phyloP scores from a whole-genome alignment of 352 stramenopile species.

The Pythium utonaiense region DNA sequence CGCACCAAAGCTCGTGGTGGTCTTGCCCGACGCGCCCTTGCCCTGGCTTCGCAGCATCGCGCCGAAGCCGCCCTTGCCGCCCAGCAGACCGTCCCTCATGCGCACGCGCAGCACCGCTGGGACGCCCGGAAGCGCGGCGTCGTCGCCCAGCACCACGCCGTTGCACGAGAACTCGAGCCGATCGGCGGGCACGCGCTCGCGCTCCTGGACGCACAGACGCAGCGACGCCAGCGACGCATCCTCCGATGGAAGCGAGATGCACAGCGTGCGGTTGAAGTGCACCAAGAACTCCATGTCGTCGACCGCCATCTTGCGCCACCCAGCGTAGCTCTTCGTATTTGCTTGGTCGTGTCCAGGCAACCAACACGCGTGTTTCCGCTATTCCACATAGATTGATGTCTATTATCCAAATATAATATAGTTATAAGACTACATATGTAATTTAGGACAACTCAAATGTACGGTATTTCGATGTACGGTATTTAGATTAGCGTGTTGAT shows the following conservation, averaged over 20 bases:
- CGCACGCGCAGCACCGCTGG: slow-evolving; percentile 61
- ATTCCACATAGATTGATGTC: background rate
- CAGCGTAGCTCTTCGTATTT: background rate
- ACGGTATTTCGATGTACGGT: background rate
- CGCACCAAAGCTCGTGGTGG: slow-evolving; percentile 74
- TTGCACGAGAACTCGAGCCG: slow-evolving; percentile 65
- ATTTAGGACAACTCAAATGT: background rate
- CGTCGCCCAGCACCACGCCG: slow-evolving; percentile 41
- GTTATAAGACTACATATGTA: background rate
- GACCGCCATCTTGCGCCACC: background rate
- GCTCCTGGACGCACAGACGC: slow-evolving; percentile 36
- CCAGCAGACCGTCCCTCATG: slow-evolving; percentile 56
- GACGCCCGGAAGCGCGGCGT: slow-evolving; percentile 39
- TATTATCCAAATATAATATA: background rate
- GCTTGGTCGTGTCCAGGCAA: background rate
- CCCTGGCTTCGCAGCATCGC: slow-evolving; percentile 81
- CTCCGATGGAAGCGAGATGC: slow-evolving; percentile 49
- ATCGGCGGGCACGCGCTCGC: slow-evolving; percentile 38
- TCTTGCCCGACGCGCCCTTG: slow-evolving; percentile 64
- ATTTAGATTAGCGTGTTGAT: background rate
- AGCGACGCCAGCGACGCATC: slow-evolving; percentile 39
- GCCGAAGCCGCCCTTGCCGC: slow-evolving; percentile 82
- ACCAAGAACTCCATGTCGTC: slow-evolving; percentile 71
- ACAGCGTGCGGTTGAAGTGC: slow-evolving; percentile 75
- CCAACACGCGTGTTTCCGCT: background rate